Base-by-base conservation (phyloP, 202 grass and related monocot genomes). In the Musa balbisiana region DNA sequence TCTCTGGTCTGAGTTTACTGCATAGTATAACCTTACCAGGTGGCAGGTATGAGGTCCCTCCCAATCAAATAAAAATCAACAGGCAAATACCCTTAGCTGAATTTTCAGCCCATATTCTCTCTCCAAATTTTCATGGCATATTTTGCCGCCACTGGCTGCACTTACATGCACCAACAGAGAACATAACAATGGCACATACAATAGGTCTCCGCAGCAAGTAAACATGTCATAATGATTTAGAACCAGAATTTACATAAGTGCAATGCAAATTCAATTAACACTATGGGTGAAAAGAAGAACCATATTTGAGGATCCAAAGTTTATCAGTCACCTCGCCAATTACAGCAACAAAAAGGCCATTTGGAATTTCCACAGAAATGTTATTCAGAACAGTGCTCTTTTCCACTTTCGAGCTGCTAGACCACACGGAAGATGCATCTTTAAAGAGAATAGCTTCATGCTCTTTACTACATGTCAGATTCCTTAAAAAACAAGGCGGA, bases 291-390 rank as follows among this genome's bases (percentile, higher is more conserved):
- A 51, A 70, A 51, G 49, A 51, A 70, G 4, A 4, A 51, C 23
- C 26, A 14, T 65, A 17, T 17, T 17, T 21, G 17, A 52, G 12
- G 67, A 64, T 24, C 27, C 14, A 52, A 64, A 76, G 59, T 33
- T 64, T 8, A 76, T 14, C 50, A 79, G 50, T 80, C 71, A 98
- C 94, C 90, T 98, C 94, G 25, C 94, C 94, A 78, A 98, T 65
- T 58, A 98, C 82, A 79, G 90, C 90, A 78, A 98, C 64, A 59
- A 98, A 79, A 55, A 89, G 62, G 11, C 88, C 91, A 79, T 93
- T 91, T 55, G 78, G 80, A 81, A 98, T 58, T 69, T 83, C 76
- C 55, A 98, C 67, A 73, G 82, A 91, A 78, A 91, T 81, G 74
- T 83, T 58, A 83, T 81, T 87, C 17, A 98, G 79, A 86, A 84